Evolutionary conservation across 805 yeast genomes (phyloP).

Genomic region (Candida odintsovae): DNA sequence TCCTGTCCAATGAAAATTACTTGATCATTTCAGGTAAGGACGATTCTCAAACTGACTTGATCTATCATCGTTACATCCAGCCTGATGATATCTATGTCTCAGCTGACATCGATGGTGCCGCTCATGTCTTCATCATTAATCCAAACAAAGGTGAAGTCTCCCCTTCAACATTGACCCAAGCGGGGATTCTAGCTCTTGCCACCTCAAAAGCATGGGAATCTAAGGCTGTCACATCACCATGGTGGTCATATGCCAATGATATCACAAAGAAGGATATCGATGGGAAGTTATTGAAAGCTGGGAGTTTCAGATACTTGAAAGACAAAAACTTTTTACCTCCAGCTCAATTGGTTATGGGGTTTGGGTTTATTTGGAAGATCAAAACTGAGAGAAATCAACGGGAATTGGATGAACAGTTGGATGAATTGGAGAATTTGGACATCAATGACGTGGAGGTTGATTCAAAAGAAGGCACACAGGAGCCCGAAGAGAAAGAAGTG

Average conservation of each 20-base stretch:
- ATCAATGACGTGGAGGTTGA: conserved; percentile 8
- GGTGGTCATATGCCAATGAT: conserved; percentile 71
- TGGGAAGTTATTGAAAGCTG: conserved; percentile 57
- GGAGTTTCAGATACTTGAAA: conserved; percentile 48
- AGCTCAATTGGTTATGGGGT: conserved; percentile 83
- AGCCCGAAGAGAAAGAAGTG: conserved; percentile 10
- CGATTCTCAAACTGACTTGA: conserved; percentile 68
- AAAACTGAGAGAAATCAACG: conserved; percentile 48
- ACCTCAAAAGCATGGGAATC: conserved; percentile 88
- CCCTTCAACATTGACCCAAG: conserved; percentile 84
- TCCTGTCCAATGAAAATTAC: conserved; percentile 84
- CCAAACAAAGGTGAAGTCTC: conserved; percentile 72
- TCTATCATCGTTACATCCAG: conserved; percentile 71
- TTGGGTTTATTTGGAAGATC: conserved; percentile 72
- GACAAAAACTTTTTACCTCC: conserved; percentile 65
- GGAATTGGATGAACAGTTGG: conserved; percentile 26
- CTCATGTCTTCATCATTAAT: conserved; percentile 76
- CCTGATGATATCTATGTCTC: conserved; percentile 67
- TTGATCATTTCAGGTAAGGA: conserved; percentile 86
- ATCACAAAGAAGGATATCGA: conserved; percentile 64
- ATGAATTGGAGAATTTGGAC: conserved; percentile 17
- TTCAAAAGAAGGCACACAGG: conserved; percentile 14
- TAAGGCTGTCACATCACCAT: conserved; percentile 74
- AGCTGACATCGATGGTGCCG: conserved; percentile 68
- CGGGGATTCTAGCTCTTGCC: conserved; percentile 79